phyloP scores from a whole-genome alignment of 371 early-diverging fungal genomes.

The Rhizopus microsporus region DNA sequence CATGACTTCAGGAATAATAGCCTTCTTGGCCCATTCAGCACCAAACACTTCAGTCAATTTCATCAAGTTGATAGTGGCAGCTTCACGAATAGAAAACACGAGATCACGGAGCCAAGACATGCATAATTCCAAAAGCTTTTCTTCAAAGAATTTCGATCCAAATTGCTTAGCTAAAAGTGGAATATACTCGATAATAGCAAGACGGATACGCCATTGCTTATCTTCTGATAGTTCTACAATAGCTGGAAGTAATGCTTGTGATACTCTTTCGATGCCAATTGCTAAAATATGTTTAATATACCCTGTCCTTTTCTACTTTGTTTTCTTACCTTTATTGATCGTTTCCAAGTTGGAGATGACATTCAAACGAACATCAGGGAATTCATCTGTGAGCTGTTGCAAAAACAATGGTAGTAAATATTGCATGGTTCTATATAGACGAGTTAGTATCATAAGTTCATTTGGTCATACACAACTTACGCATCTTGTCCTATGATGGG shows the following conservation, averaged over 20 bases:
- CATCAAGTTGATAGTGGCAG: constrained; percentile 89
- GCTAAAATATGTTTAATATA: constrained; percentile 47
- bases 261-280: constrained; percentile 96
- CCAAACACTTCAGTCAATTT: constrained; percentile 97
- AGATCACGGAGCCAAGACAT: constrained; percentile 97
- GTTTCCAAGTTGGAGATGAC: constrained; percentile 96
- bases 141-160: constrained; percentile 95
- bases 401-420: constrained; percentile 93
- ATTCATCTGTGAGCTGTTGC: constrained; percentile 94
- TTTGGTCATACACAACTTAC: constrained; percentile 42
- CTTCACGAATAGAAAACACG: constrained; percentile 97
- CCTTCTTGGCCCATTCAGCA: constrained; percentile 94
- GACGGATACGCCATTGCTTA: constrained; percentile 98
- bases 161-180: constrained; percentile 94
- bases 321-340: constrained; percentile 76
- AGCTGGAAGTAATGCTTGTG: constrained; percentile 95
- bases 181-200: constrained; percentile 97
- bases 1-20: constrained; percentile 93
- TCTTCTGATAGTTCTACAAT: constrained; percentile 98
- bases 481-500: constrained; percentile 93
- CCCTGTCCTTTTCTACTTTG: background rate
- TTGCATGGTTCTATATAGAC: constrained; percentile 77
- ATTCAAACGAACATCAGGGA: constrained; percentile 96
- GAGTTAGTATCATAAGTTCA: background rate
- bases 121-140: constrained; percentile 89